Conservation (phyloP, 176 grass and related monocot species). For the Pharus latifolius region DNA sequence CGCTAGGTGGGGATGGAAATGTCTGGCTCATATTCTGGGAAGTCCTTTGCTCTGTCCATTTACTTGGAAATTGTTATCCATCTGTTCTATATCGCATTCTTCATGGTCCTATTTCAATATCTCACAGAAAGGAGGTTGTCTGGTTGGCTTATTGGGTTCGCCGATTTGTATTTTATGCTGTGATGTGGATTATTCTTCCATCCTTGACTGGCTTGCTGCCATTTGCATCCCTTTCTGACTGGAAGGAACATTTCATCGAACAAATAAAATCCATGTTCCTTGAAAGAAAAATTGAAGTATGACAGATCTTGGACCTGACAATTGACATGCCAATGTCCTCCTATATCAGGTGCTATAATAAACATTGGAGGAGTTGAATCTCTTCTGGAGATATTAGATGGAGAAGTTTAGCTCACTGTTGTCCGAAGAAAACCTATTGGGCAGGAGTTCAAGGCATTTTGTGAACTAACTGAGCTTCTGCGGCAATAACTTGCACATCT, state of each 20-base stretch:
- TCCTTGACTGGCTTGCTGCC: conserved; percentile 62
- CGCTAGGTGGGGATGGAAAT: conserved; percentile 60
- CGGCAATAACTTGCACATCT: not conserved
- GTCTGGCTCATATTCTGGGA: conserved; percentile 85
- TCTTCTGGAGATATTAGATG: not conserved
- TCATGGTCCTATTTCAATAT: conserved; percentile 51
- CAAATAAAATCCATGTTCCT: conserved; percentile 15
- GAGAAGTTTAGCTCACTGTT: not conserved
- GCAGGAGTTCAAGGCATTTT: not conserved
- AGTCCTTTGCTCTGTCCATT: conserved; percentile 57
- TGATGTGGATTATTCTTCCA: conserved; percentile 57
- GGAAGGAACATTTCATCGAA: conserved; percentile 50
- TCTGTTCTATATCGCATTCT: conserved; percentile 46
- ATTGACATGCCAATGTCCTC: not conserved
- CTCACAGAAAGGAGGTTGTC: conserved; percentile 10
- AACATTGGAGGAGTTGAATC: not conserved
- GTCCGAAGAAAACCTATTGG: not conserved
- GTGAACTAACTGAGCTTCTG: not conserved
- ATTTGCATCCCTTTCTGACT: conserved; percentile 59
- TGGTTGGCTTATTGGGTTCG: conserved; percentile 50
- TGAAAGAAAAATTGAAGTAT: conserved; percentile 36
- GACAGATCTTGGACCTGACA: conserved; percentile 9
- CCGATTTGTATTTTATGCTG: conserved; percentile 54
- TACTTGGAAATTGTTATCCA: conserved; percentile 69
- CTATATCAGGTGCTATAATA: not conserved